Evolutionary conservation across 257 asterid genomes (phyloP).

Genomic region (Solanum chilense): DNA sequence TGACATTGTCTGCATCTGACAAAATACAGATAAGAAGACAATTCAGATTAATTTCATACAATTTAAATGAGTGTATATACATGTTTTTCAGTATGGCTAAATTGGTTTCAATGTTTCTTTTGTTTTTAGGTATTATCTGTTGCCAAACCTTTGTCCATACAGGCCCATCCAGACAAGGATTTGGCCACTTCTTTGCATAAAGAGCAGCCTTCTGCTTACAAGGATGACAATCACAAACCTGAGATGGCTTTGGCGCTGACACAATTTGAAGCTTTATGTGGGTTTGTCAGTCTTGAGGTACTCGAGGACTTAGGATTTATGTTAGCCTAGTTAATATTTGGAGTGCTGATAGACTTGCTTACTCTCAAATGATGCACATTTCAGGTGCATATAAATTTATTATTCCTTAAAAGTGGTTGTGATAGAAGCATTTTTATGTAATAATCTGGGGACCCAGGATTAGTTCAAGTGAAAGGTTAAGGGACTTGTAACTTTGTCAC

Average conservation of each 20-base stretch:
- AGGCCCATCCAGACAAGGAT: slow-evolving; percentile 94
- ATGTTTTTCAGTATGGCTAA: background rate
- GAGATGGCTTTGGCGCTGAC: slow-evolving; percentile 97
- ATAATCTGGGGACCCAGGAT: background rate
- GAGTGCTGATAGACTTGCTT: background rate
- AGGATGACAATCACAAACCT: slow-evolving; percentile 95
- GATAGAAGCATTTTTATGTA: background rate
- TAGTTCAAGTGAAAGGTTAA: background rate
- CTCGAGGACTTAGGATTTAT: background rate
- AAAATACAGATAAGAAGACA: background rate
- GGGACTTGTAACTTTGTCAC: background rate
- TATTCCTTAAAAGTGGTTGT: background rate
- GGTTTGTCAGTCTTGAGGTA: slow-evolving; percentile 77
- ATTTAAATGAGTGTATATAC: background rate
- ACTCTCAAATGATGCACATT: background rate
- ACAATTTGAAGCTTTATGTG: slow-evolving; percentile 78
- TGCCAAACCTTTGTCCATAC: slow-evolving; percentile 82
- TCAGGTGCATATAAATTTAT: background rate
- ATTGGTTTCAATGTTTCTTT: background rate
- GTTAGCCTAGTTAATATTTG: background rate
- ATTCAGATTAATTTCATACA: background rate
- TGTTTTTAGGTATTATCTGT: slow-evolving; percentile 73
- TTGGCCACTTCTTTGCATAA: slow-evolving; percentile 66
- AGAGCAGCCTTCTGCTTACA: slow-evolving; percentile 54
- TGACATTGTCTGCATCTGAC: background rate